Evolutionary conservation across 2,329 filamentous ascomycete genomes (phyloP).

Genomic region (Beauveria sp.): DNA sequence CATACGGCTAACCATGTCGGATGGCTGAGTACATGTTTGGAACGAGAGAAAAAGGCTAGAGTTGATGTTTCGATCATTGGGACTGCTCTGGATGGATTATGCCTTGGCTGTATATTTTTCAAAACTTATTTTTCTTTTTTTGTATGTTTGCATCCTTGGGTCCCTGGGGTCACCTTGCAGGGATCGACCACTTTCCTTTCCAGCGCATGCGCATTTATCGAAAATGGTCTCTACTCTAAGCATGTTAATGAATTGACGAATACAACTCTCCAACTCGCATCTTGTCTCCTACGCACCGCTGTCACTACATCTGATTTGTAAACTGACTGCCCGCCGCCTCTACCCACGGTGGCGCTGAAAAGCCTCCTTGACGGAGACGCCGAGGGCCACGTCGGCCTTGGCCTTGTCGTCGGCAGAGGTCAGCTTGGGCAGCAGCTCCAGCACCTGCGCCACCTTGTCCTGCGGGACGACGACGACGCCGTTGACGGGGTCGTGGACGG

Average conservation of each 20-base stretch:
- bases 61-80: conserved; percentile 5
- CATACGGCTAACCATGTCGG: conserved; percentile 16
- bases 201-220: conserved; percentile 1
- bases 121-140: conserved; percentile 7
- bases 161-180: background rate
- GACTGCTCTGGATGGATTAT: background rate
- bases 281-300: background rate
- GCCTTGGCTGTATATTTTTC: conserved; percentile 1
- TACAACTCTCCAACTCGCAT: background rate
- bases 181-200: conserved; percentile 2
- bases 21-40: background rate
- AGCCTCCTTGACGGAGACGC: conserved; percentile 56
- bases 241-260: conserved; percentile 33
- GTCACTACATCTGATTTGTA: background rate
- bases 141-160: conserved; percentile 4
- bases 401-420: conserved; percentile 49
- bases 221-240: conserved; percentile 20
- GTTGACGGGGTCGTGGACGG: conserved; percentile 63
- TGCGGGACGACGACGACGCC: conserved; percentile 62
- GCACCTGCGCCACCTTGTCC: conserved; percentile 49
- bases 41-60: background rate
- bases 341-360: conserved; percentile 49
- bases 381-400: conserved; percentile 56
- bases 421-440: conserved; percentile 50
- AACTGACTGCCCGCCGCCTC: no score